Base-by-base conservation (phyloP, 257 asterid species). In the Solanum microdontum region DNA sequence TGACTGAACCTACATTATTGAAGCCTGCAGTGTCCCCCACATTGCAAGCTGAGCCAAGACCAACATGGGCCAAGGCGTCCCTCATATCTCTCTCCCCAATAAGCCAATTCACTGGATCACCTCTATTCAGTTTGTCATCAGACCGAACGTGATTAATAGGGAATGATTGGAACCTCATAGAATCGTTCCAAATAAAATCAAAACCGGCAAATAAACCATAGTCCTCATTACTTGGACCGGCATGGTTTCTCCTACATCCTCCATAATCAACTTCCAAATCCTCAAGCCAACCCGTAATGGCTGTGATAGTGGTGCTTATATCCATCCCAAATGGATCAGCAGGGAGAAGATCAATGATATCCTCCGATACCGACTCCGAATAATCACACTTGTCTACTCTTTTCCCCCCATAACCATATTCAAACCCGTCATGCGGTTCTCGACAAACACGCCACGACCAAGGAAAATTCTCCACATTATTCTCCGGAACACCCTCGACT, bases 271-370 rank as follows among this genome's bases (percentile, higher is more conserved):
- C 90, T 77, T 92, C 94, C 92, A 94, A 89, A 87, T 91, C 95
- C 91, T 91, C 95, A 80, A 96, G 94, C 98, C 95, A 95, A 70
- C 95, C 94, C 4, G 94, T 92, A 88, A 96, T 90, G 62, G 98
- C 99, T 11, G 98, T 93, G 88, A 95, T 51, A 43, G 99, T 94
- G 33, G 93, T 90, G 89, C 92, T 83, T 72, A 95, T 92, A 83
- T 92, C 98, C 99, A 97, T 97, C 51, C 91, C 98, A 90, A 97
- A 97, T 30, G 99, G 99, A 92, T 97, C 99, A 21, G 94, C 89
- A 55, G 99, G 99, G 86, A 97, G 90, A 74, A 90, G 95, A 88
- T 95, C 97, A 58, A 87, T 88, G 60, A 95, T 90, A 80, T 95
- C 98, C 51, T 90, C 86, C 6, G 92, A 66, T 26, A 48, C 89